Base-by-base conservation (phyloP, 305 asterid species). In the Solanum aculeatissimum region DNA sequence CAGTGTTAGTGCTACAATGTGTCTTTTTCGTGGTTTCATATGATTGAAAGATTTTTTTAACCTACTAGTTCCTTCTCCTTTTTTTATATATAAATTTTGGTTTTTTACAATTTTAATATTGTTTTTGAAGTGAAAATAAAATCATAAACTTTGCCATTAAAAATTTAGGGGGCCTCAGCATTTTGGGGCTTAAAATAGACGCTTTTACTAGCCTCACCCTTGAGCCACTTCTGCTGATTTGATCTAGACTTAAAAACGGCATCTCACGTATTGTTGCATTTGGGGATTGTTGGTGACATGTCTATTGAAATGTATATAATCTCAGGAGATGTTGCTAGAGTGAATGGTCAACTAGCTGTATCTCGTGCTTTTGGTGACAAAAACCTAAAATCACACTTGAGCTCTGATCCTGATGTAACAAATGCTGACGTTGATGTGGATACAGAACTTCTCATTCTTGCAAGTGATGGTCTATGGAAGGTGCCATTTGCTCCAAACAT, bases 401-500 rank as follows among this genome's bases (percentile, higher is more conserved):
- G 98, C 27, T 93, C 96, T 3, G 98, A 97, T 72, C 99, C 98
- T 19, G 99, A 95, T 79, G 79, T 97, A 60, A 89, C 81, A 7
- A 88, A 83, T 60, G 92, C 96, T 83, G 92, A 88, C 63, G 89
- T 97, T 58, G 90, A 92, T 82, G 85, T 85, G 12, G 92, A 91
- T 8, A 90, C 95, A 1, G 98, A 97, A 60, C 89, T 97, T 84
- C 94, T 97, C 72, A 94, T 97, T 86, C 97, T 97, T 72, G 99
- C 99, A 14, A 97, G 99, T 75, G 99, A 96, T 84, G 99, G 99
- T 75, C 66, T 96, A 80, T 96, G 99, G 99, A 97, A 97, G 99
- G 99, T 95, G 63, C 65, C 81, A 72, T 87, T 87, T 65, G 7
- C 53, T 57, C 58, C 47, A 47, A n/a, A 72, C 83, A 35, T 29